A percentile compares a stretch with the other conserved stretches of the same genome.
Conservation (phyloP, 495 filamentous ascomycete species). For the Podospora sp. region DNA sequence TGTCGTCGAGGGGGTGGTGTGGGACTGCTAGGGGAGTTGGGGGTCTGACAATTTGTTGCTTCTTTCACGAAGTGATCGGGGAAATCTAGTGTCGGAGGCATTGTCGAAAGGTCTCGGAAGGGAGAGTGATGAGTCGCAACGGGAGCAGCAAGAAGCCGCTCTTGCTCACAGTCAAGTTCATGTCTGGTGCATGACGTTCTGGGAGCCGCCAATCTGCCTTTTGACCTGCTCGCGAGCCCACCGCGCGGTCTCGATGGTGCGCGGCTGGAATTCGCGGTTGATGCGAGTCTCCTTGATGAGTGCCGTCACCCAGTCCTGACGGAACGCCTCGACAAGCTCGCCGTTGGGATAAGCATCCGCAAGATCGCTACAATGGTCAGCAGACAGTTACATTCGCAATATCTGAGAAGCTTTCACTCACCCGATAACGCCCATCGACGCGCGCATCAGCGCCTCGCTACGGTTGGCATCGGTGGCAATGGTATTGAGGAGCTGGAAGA, state of each 20-base stretch:
- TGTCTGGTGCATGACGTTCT: constrained; percentile 50
- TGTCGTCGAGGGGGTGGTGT: constrained; percentile 26
- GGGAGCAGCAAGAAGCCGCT: constrained; percentile 17
- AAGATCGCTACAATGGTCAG: constrained; percentile 66
- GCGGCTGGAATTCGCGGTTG: constrained; percentile 78
- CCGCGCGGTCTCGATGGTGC: constrained; percentile 90
- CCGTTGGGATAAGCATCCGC: constrained; percentile 92
- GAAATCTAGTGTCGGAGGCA: constrained; percentile 9
- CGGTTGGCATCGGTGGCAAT: constrained; percentile 81
- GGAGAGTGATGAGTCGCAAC: constrained; percentile 8
- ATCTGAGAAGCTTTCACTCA: constrained; percentile 46
- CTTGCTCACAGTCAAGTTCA: constrained; percentile 32
- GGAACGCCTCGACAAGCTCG: constrained; percentile 79
- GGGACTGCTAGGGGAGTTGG: constrained; percentile 26
- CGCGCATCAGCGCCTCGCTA: constrained; percentile 87
- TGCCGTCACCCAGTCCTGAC: constrained; percentile 81
- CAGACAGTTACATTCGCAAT: background rate
- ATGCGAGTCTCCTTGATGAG: constrained; percentile 85
- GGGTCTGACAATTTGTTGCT: constrained; percentile 20
- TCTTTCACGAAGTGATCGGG: constrained; percentile 22
- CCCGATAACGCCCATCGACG: constrained; percentile 96
- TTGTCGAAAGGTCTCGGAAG: constrained; percentile 19
- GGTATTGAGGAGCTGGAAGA: constrained; percentile 85
- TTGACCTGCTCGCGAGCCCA: constrained; percentile 98
- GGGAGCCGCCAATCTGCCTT: constrained; percentile 69